These are phyloP conservation scores for Tricholoma saponaceum DNA, from an alignment of 768 basidiomycete species.

Conservation along the genomic window DNA sequence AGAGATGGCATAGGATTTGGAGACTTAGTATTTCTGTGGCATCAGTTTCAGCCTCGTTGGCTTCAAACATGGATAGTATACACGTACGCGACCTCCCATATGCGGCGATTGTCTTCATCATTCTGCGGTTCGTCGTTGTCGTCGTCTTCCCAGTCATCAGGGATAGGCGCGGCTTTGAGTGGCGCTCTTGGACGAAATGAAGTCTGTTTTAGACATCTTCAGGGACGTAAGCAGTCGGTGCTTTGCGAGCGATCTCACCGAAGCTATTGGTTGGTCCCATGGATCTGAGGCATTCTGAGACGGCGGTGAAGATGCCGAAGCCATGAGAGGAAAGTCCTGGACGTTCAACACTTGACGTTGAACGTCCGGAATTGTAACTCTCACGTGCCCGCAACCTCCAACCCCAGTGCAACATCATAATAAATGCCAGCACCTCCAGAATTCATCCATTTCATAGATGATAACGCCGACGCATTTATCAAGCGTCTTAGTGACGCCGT, in stretches of 20 bases:
- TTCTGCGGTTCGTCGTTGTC: constrained; percentile 18
- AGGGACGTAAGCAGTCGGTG: neutral
- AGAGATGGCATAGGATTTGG: constrained; percentile 69
- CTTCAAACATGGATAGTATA: neutral
- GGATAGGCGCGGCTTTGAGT: constrained; percentile 9
- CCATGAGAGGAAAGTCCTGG: neutral
- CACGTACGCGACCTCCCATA: constrained; percentile 74
- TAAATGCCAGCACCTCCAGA: constrained; percentile 48
- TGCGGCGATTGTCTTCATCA: constrained; percentile 41
- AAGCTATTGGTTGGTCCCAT: constrained; percentile 14
- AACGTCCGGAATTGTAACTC: too few species aligned
- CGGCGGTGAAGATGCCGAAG: constrained; percentile 4
- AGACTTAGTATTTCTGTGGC: constrained; percentile 47
- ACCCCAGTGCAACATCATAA: too few species aligned
- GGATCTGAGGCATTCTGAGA: constrained; percentile 15
- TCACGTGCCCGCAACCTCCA: too few species aligned
- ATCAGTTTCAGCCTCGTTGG: neutral
- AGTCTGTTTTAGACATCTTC: constrained; percentile 7
- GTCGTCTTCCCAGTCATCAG: constrained; percentile 28
- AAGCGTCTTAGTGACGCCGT: constrained; percentile 77
- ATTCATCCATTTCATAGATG: constrained; percentile 55
- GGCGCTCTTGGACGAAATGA: constrained; percentile 8
- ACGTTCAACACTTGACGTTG: neutral
- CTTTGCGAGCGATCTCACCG: constrained; percentile 11
- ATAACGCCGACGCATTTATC: constrained; percentile 71